Base-by-base conservation (phyloP, 1,139 yeast species). In the Pichia sp. region DNA sequence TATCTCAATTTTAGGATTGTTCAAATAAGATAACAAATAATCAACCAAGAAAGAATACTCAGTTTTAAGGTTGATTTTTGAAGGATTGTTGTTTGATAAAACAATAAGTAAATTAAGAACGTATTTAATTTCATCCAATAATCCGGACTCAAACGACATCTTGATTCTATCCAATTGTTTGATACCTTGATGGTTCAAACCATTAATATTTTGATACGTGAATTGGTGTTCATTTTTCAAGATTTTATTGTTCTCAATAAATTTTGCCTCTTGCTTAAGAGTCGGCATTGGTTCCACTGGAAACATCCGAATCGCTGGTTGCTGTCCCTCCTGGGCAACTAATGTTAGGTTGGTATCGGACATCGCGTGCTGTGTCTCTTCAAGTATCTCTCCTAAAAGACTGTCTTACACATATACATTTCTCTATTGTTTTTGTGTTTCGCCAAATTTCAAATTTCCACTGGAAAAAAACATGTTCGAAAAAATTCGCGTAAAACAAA, bases 51-150 rank as follows among this genome's bases (percentile, higher is more conserved):
- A 74, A 4, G 76, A 70, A 54, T 72, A 68, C 18, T 68, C 65
- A 2, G 47, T 51, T 55, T 79, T 78, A 56, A 83, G 70, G 8
- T 46, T 49, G 13, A 55, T 46, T 42, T 70, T 70, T 29, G 69
- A 72, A 1, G 83, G 79, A 42, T 70, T 68, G 37, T 73, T 71
- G 55, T 70, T 72, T 4, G 88, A 80, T 45, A 78, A 67, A 51
- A 77, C 76, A 22, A 85, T 74, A 53, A 84, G 68, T 9, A 82
- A 74, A 38, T 73, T 70, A 43, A 85, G 65, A 1, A 89, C 85
- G 81, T 88, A 84, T 53, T 75, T 76, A 35, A 80, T 69, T 60
- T 85, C 95, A 20, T 72, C 67, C 35, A 69, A 73, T 27, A 85
- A 65, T 1, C 81, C 83, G 6, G 81, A 74, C 55, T 72, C 72